phyloP scores from a whole-genome alignment of 805 yeast species.

The Gaillardinia entomophila region DNA sequence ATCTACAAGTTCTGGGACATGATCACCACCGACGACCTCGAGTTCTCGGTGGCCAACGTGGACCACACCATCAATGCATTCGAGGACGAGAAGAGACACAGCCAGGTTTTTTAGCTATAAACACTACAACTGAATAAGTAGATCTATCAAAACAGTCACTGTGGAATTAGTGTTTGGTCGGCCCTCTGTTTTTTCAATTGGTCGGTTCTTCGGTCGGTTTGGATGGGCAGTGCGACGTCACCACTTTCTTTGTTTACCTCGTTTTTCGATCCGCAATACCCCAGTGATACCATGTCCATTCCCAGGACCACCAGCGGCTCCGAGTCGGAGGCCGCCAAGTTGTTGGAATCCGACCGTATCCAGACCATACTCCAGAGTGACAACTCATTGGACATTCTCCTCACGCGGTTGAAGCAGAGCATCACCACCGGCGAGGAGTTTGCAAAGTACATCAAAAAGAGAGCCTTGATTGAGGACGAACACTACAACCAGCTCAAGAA shows the following conservation, averaged over 20 bases:
- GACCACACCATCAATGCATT: slow-evolving; percentile 32
- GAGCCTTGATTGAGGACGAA: slow-evolving; percentile 73
- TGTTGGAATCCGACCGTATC: slow-evolving; percentile 36
- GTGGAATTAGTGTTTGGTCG: no score
- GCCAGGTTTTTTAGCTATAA: slow-evolving; percentile 3
- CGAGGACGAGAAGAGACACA: slow-evolving; percentile 26
- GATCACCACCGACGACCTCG: slow-evolving; percentile 90
- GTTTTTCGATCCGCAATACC: not conserved
- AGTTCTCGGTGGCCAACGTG: slow-evolving; percentile 63
- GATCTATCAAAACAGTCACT: no score
- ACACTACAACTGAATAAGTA: no score
- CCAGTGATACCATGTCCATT: no score
- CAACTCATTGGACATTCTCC: slow-evolving; percentile 66
- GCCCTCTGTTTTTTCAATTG: no score
- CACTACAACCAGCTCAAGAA: slow-evolving; percentile 71
- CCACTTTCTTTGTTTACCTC: not conserved
- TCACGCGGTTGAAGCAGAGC: slow-evolving; percentile 72
- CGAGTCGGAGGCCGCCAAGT: slow-evolving; percentile 7
- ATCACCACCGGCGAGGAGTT: slow-evolving; percentile 82
- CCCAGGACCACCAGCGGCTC: not conserved
- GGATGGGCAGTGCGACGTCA: no score
- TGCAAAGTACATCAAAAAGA: slow-evolving; percentile 69
- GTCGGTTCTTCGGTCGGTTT: no score
- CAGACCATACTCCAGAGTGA: slow-evolving; percentile 57
- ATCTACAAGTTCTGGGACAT: slow-evolving; percentile 95